Evolutionary conservation across 345 rosid species (phyloP).

Genomic region (Eutrema japonicum): DNA sequence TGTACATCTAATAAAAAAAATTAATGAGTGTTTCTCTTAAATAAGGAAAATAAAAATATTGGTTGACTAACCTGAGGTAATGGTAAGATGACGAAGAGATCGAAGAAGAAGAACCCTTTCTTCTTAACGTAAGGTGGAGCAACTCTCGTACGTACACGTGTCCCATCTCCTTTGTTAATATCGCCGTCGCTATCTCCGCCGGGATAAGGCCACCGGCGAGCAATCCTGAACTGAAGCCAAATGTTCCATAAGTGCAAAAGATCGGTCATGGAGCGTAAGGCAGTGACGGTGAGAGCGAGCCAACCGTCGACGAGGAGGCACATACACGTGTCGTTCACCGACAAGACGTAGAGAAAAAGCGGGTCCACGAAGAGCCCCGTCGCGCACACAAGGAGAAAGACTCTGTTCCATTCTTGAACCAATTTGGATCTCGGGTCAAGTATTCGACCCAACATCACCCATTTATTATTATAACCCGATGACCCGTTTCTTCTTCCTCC

Average conservation of each 20-base stretch:
- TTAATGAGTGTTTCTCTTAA: background rate
- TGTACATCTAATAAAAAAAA: no score
- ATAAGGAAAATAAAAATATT: background rate
- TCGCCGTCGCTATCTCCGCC: constrained; percentile 32
- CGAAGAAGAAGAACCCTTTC: constrained; percentile 80
- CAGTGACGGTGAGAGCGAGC: constrained; percentile 93
- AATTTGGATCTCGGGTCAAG: constrained; percentile 86
- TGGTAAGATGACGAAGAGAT: constrained; percentile 86
- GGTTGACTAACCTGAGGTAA: constrained; percentile 71
- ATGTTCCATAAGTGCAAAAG: constrained; percentile 86
- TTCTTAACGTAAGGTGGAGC: constrained; percentile 59
- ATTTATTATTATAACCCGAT: constrained; percentile 40
- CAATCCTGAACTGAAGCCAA: constrained; percentile 77
- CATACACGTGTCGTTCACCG: constrained; percentile 70
- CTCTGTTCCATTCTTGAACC: constrained; percentile 92
- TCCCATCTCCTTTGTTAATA: constrained; percentile 25
- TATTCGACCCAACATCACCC: constrained; percentile 60
- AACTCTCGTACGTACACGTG: constrained; percentile 37
- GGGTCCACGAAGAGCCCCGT: constrained; percentile 93
- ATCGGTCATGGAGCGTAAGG: constrained; percentile 91
- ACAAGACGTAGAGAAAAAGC: constrained; percentile 82
- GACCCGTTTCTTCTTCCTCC: constrained; percentile 42
- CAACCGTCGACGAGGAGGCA: constrained; percentile 90
- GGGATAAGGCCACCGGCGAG: constrained; percentile 45
- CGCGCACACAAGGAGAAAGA: constrained; percentile 78